Evolutionary conservation across 306 rosid species (phyloP), one percentile per base, ranked within the genome.

Genomic region (Leucaena leucocephala): DNA sequence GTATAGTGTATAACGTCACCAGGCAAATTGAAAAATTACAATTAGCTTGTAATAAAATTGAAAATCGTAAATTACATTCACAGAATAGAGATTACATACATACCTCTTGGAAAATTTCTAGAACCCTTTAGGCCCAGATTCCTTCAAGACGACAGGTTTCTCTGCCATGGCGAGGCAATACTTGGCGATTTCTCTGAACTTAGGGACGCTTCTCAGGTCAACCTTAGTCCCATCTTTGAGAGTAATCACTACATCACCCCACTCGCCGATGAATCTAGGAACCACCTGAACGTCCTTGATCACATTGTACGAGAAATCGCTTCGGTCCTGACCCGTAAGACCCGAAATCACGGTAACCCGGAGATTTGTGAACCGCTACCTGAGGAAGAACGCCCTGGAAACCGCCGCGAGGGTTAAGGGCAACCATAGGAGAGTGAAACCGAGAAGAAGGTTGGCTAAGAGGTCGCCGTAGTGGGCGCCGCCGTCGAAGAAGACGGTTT

Each of bases 401-500:
- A 94, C 92, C 3, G 98, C 97, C 0, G 97, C 98, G 3, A 92
- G 16, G 16, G 97, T 94, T 4, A 94, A 72, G 0, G 97, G 97
- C 0, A 94, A 88, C 97, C 98, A 94, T 0, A 94, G 33, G 1
- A 94, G 93, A 17, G 97, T 94, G 86, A 92, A 92, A 1, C 97
- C 97, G 4, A 94, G 91, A 0, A 91, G 4, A 0, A 94, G 91
- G 75, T 94, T 94, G 2, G 94, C 89, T 0, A 80, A 14, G 0
- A 94, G 95, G 79, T 94, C 97, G 0, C 98, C 97, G 66, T 92
- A 91, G 84, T 92, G 98, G 40, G 97, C 92, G 22, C 98, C 98
- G 1, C 98, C 97, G 88, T 94, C 98, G 87, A 94, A 92, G 89
- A 86, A 94, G 44, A 94, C 44, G 48, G 83, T 84, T 72, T 94